A percentile compares a stretch with the other conserved stretches of the same genome.
Evolutionary conservation across 495 filamentous ascomycete species (phyloP).

Genomic region (Aspergillus hancockii): DNA sequence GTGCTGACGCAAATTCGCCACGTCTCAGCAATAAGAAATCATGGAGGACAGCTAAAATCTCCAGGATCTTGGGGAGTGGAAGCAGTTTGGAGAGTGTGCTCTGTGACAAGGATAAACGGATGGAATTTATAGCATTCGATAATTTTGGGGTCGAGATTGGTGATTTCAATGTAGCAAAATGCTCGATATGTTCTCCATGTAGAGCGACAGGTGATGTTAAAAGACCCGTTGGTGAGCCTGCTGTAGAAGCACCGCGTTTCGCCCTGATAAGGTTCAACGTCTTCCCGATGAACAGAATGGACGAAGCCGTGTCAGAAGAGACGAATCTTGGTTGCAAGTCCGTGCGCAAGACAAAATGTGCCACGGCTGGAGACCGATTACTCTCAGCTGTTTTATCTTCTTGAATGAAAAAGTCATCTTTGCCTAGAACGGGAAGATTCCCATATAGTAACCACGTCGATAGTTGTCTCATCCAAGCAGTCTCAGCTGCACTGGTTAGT

Average conservation of each 20-base stretch:
- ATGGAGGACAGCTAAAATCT: constrained; percentile 74
- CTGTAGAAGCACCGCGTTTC: constrained; percentile 40
- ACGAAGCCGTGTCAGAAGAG: constrained; percentile 68
- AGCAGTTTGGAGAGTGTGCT: constrained; percentile 79
- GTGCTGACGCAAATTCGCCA: constrained; percentile 85
- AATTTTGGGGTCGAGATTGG: constrained; percentile 73
- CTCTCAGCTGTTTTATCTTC: constrained; percentile 39
- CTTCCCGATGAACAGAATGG: constrained; percentile 87
- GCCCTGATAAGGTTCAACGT: constrained; percentile 78
- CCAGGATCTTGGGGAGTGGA: constrained; percentile 71
- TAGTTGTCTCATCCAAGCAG: constrained; percentile 86
- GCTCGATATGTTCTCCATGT: constrained; percentile 68
- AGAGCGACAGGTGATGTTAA: constrained; percentile 62
- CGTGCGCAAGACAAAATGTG: constrained; percentile 56
- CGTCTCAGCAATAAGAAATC: constrained; percentile 85
- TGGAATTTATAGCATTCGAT: constrained; percentile 68
- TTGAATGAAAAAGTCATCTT: constrained; percentile 79
- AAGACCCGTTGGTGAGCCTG: constrained; percentile 32
- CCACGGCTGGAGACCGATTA: constrained; percentile 23
- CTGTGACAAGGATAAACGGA: constrained; percentile 77
- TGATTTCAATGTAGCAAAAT: constrained; percentile 68
- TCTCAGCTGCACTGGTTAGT: constrained; percentile 76
- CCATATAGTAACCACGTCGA: constrained; percentile 91
- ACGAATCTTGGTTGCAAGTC: constrained; percentile 77
- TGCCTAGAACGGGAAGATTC: constrained; percentile 69